A percentile compares a stretch with the other conserved stretches of the same genome.
Conservation (phyloP, 148 eudicot genomes). For the Rhododendron griersonianum region DNA sequence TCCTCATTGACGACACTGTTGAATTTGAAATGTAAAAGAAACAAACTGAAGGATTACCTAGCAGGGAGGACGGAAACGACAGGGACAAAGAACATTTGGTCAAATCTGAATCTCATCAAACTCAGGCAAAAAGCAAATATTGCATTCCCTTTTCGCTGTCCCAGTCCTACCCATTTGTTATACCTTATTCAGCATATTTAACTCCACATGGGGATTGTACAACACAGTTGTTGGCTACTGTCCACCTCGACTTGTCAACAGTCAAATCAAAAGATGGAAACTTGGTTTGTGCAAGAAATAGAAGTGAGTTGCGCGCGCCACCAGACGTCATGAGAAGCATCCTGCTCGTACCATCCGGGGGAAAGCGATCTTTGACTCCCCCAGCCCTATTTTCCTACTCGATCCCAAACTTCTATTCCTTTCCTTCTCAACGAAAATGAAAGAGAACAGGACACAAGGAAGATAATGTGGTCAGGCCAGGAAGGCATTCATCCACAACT, state of each 20-base stretch:
- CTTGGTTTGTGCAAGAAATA: not conserved
- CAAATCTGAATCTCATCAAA: not conserved
- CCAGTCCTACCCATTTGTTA: not conserved
- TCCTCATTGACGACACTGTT: not conserved
- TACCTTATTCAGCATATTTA: not conserved
- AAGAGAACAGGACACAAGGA: not conserved
- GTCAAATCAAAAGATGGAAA: not conserved
- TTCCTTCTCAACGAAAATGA: not conserved
- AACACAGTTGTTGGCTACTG: not conserved
- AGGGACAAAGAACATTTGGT: not conserved
- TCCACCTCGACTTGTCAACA: not conserved
- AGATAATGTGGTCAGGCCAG: not conserved
- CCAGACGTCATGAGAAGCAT: not conserved
- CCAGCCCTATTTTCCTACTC: not conserved
- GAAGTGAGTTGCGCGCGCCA: not conserved
- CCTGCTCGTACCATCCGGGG: not conserved
- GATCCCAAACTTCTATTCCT: not conserved
- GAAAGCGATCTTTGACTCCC: not conserved
- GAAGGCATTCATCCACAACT: not conserved
- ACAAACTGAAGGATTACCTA: not conserved
- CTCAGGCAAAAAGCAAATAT: not conserved
- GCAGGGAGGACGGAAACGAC: not conserved
- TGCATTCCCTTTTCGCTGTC: not conserved
- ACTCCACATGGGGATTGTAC: not conserved
- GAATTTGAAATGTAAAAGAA: not conserved